Evolutionary conservation across 106 monocot genomes (phyloP).

Genomic region (Narthecium ossifragum): DNA sequence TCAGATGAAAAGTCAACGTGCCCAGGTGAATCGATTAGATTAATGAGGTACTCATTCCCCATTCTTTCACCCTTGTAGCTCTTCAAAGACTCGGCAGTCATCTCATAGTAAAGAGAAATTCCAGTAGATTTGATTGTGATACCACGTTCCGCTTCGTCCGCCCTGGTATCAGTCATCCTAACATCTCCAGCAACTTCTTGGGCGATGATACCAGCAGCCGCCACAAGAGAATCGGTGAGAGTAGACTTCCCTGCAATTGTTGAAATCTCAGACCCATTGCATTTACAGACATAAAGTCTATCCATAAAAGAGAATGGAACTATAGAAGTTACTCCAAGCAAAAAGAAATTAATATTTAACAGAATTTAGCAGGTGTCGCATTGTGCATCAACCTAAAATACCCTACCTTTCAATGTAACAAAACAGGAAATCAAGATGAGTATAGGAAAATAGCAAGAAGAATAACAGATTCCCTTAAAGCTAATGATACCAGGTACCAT

Average conservation of each 20-base stretch:
- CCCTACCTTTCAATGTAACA: no score
- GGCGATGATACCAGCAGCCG: conserved; percentile 32
- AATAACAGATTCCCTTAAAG: no score
- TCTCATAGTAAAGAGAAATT: conserved; percentile 27
- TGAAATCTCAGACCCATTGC: background rate
- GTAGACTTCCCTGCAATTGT: conserved; percentile 40
- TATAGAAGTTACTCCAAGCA: no score
- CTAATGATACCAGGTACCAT: no score
- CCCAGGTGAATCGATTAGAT: conserved; percentile 4
- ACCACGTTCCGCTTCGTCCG: conserved; percentile 41
- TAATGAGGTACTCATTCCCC: conserved; percentile 7
- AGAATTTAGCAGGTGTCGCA: no score
- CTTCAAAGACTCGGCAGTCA: conserved; percentile 14
- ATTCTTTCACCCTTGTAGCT: conserved; percentile 6
- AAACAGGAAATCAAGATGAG: no score
- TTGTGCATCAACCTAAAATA: no score
- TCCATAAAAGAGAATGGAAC: no score
- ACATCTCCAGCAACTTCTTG: conserved; percentile 44
- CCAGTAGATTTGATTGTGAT: conserved; percentile 39
- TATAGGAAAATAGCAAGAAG: no score
- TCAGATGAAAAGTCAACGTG: conserved; percentile 9
- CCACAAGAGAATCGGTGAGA: conserved; percentile 29
- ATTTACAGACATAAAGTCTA: no score
- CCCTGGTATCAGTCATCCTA: conserved; percentile 35
- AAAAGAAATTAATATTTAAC: no score